phyloP scores from a whole-genome alignment of 2,329 filamentous ascomycete genomes.

The Microcyclospora tardicrescens region DNA sequence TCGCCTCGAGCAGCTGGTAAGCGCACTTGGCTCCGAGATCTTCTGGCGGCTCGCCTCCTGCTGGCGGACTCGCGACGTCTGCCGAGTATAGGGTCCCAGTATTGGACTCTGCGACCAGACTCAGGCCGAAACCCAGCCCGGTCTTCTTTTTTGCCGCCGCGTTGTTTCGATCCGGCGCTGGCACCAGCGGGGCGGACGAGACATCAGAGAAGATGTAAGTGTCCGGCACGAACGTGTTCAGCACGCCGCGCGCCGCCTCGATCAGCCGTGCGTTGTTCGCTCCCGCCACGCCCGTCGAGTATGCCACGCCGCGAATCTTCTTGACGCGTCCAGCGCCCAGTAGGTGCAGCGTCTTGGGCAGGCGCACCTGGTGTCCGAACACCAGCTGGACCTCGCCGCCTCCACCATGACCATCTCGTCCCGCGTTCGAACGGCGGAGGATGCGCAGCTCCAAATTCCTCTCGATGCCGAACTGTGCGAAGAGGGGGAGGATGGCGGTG shows the following conservation, averaged over 20 bases:
- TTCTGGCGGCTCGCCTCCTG: conserved; percentile 74
- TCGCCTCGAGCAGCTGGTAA: conserved; percentile 73
- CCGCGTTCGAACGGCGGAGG: conserved; percentile 64
- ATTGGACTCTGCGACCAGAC: conserved; percentile 83
- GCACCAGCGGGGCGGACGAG: conserved; percentile 44
- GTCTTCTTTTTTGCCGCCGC: conserved; percentile 42
- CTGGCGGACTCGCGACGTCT: conserved; percentile 60
- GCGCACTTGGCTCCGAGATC: conserved; percentile 83
- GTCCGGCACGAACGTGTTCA: conserved; percentile 76
- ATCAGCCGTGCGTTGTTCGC: conserved; percentile 95
- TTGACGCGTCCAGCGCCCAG: conserved; percentile 74
- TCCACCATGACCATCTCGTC: conserved; percentile 61
- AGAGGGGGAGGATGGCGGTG: conserved; percentile 81
- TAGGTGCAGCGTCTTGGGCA: conserved; percentile 88
- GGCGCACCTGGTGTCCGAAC: conserved; percentile 82
- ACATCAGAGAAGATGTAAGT: conserved; percentile 75
- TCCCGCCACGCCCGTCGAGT: conserved; percentile 79
- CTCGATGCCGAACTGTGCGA: conserved; percentile 79
- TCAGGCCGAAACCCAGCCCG: conserved; percentile 84
- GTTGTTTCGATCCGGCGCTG: conserved; percentile 58
- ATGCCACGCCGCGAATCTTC: conserved; percentile 82
- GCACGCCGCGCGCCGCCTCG: conserved; percentile 69
- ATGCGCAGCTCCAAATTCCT: conserved; percentile 76
- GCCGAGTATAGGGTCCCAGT: conserved; percentile 78
- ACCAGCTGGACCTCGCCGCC: conserved; percentile 87